These are phyloP conservation scores for Pyrenophora graminea DNA, from an alignment of 2,329 filamentous ascomycete species.

Conservation along the genomic window DNA sequence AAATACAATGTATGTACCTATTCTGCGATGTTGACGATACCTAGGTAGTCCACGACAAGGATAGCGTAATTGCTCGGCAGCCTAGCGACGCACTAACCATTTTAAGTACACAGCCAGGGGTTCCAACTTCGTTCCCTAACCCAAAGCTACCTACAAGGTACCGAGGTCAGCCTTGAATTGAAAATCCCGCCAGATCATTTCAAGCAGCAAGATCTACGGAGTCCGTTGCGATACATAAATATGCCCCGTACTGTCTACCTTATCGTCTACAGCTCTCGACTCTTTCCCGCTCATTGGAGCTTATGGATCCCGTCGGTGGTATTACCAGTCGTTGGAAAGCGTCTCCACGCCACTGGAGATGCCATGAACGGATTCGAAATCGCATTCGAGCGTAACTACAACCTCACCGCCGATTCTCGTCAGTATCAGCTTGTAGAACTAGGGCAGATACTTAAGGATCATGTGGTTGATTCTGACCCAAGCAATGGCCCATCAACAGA, in stretches of 20 bases:
- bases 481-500: conserved; percentile 7
- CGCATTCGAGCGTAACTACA: conserved; percentile 25
- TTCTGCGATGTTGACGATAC: too few relatives aligned
- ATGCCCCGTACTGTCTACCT: conserved; percentile 26
- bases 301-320: conserved; percentile 23
- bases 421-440: conserved; percentile 13
- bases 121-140: too few relatives aligned
- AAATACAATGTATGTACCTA: too few relatives aligned
- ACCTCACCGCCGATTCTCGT: conserved; percentile 9
- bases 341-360: conserved; percentile 27
- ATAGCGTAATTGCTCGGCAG: too few relatives aligned
- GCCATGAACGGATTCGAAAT: conserved; percentile 23
- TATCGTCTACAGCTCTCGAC: conserved; percentile 23
- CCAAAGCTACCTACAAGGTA: too few relatives aligned
- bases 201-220: too few relatives aligned
- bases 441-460: conserved; percentile 13
- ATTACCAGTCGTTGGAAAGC: conserved; percentile 20
- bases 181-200: too few relatives aligned
- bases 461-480: conserved; percentile 14
- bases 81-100: too few relatives aligned
- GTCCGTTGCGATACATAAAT: too few relatives aligned
- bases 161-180: too few relatives aligned
- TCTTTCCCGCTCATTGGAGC: conserved; percentile 35
- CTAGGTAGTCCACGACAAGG: too few relatives aligned
- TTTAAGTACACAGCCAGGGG: too few relatives aligned